Evolutionary conservation across 345 rosid genomes (phyloP).

Genomic region (Aquilaria yunnanensis): DNA sequence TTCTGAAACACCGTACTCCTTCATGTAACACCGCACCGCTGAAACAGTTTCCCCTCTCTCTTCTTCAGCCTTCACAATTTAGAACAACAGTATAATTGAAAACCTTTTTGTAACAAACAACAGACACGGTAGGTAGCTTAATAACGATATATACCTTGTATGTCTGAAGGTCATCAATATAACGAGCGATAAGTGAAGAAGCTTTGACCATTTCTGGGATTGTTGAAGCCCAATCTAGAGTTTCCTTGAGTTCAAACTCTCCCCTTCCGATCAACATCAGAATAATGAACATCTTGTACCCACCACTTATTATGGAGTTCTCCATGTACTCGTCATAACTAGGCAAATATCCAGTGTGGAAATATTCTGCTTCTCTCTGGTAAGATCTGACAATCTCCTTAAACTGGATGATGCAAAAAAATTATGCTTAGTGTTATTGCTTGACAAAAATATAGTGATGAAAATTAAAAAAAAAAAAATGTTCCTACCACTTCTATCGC

Average conservation of each 20-base stretch:
- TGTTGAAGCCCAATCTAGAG: slow-evolving; percentile 11
- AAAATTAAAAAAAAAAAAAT: too few relatives aligned
- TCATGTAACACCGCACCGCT: slow-evolving; percentile 3
- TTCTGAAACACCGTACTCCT: background rate
- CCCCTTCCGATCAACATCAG: slow-evolving; percentile 16
- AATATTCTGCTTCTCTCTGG: slow-evolving; percentile 22
- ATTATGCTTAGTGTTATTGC: too few relatives aligned
- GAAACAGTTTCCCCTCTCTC: background rate
- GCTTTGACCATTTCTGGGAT: slow-evolving; percentile 15
- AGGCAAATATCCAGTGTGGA: slow-evolving; percentile 9
- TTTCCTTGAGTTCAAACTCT: slow-evolving; percentile 8
- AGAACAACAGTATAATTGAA: background rate
- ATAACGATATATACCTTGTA: background rate
- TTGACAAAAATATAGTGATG: background rate
- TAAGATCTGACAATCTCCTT: slow-evolving; percentile 10
- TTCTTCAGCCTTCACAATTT: slow-evolving; percentile 1
- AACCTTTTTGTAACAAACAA: too few relatives aligned
- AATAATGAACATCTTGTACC: slow-evolving; percentile 1
- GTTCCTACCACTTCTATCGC: slow-evolving; percentile 26
- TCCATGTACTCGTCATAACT: slow-evolving; percentile 23
- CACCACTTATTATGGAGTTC: slow-evolving; percentile 5
- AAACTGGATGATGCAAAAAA: slow-evolving; percentile 10
- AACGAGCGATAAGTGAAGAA: slow-evolving; percentile 9
- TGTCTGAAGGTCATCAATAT: slow-evolving; percentile 22
- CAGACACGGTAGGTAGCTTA: too few relatives aligned